Conservation (phyloP, 2,329 filamentous ascomycete genomes). For the Aspergillus fumigatiaffinis region DNA sequence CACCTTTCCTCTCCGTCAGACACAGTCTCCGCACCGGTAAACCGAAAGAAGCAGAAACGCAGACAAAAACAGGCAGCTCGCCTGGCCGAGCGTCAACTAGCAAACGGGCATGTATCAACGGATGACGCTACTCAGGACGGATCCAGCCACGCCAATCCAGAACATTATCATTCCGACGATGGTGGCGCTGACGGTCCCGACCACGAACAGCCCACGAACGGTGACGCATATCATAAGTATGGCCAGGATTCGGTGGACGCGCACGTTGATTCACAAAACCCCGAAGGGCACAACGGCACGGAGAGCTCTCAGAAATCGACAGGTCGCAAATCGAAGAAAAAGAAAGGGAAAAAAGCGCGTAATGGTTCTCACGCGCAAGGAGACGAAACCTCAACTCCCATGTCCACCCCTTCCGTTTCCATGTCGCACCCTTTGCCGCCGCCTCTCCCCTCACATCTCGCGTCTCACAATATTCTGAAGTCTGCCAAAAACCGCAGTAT, state of each 20-base stretch:
- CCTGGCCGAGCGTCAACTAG: conserved; percentile 52
- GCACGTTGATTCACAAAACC: conserved; percentile 14
- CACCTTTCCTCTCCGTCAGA: conserved; percentile 11
- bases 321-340: conserved; percentile 39
- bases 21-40: conserved; percentile 54
- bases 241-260: conserved; percentile 44
- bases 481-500: conserved; percentile 72
- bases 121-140: conserved; percentile 34
- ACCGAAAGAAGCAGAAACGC: conserved; percentile 93
- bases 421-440: conserved; percentile 40
- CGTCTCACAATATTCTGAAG: conserved; percentile 41
- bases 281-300: conserved; percentile 14
- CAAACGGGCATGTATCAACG: conserved; percentile 24
- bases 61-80: conserved; percentile 77
- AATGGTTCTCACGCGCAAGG: conserved; percentile 32
- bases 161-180: conserved; percentile 27
- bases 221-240: conserved; percentile 55
- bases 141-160: conserved; percentile 24
- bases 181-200: conserved; percentile 31
- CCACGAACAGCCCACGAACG: conserved; percentile 46
- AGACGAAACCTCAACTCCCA: conserved; percentile 37
- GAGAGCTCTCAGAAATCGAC: conserved; percentile 20
- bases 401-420: conserved; percentile 43
- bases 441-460: conserved; percentile 42
- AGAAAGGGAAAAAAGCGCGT: conserved; percentile 37